Evolutionary conservation across 2,329 filamentous ascomycete genomes (phyloP), one percentile per base, ranked within the genome.

Genomic region (Talaromyces sp.): DNA sequence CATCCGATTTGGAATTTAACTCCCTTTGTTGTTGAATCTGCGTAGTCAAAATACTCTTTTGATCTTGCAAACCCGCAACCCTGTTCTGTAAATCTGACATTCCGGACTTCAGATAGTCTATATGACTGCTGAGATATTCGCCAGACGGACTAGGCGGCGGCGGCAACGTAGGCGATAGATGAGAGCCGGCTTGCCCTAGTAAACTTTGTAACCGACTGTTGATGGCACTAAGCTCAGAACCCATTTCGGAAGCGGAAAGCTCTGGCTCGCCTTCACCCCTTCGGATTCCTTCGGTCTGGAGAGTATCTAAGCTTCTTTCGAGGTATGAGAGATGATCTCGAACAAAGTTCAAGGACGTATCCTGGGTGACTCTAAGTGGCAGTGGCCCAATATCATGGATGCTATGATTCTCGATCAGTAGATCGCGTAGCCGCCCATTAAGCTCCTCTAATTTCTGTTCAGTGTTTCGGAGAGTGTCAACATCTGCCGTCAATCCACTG

Each of bases 1-100:
- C 83, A 70, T 96, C 92, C 1, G 92, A 93, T 73, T 93, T 93
- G 80, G 85, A 93, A 79, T 96, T 96, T 65, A 97, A 85, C 73
- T 96, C 92, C 66, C 93, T 90, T 78, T 98, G 94, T 75, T 98
- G 93, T 79, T 96, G 94, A 72, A 97, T 94, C 76, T 98, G 93
- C 51, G 93, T 88, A 72, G 94, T 90, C 8, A 98, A 84, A 25
- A 97, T 93, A 58, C 88, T 87, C 75, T 97, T 96, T 75, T 98
- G 93, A 71, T 97, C 91, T 68, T 91, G 89, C 40, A 97, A 82
- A 22, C 86, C 86, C 19, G 89, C 90, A n/a, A 92, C 86, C 66
- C 92, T 90, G 47, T 84, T 83, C 73, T 93, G 92, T 4, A 97
- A 81, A 79, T 88, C 90, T 72, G 93, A 89, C 0, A 98, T 88